These are phyloP conservation scores for Exophiala spinifera DNA, from an alignment of 2,329 filamentous ascomycete genomes.

Conservation along the genomic window DNA sequence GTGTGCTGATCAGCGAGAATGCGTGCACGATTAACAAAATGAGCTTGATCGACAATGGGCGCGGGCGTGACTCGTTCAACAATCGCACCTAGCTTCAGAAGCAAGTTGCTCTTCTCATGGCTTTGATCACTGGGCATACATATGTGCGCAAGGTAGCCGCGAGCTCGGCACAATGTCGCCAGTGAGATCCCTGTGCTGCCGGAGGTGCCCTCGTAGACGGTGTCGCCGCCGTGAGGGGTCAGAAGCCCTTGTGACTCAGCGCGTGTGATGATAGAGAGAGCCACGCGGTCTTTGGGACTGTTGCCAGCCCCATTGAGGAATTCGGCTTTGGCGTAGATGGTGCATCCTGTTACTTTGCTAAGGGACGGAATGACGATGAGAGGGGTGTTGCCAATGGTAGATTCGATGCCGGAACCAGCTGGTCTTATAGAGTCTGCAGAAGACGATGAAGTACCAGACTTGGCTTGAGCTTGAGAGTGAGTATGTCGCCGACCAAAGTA, in stretches of 20 bases:
- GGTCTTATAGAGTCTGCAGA: slow-evolving; percentile 1
- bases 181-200: slow-evolving; percentile 95
- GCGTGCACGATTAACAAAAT: slow-evolving; percentile 91
- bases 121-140: slow-evolving; percentile 96
- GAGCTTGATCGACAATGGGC: slow-evolving; percentile 86
- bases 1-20: slow-evolving; percentile 74
- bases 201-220: slow-evolving; percentile 95
- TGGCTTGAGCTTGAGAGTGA: no score
- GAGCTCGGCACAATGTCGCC: slow-evolving; percentile 80
- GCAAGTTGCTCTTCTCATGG: slow-evolving; percentile 81
- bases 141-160: slow-evolving; percentile 89
- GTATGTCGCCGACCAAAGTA: not conserved
- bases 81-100: slow-evolving; percentile 84
- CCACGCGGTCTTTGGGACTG: slow-evolving; percentile 92
- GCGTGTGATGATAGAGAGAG: slow-evolving; percentile 78
- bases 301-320: slow-evolving; percentile 93
- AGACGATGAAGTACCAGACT: not conserved
- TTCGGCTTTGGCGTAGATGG: slow-evolving; percentile 91
- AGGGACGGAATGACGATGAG: slow-evolving; percentile 82
- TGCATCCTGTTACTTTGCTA: slow-evolving; percentile 80
- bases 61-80: slow-evolving; percentile 89
- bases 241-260: slow-evolving; percentile 77
- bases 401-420: slow-evolving; percentile 66
- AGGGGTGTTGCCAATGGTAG: slow-evolving; percentile 89
- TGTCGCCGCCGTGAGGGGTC: slow-evolving; percentile 77